Percentiles rank a stretch among this genome's conserved stretches.
Evolutionary conservation across 805 yeast genomes (phyloP).

Genomic region (Hagleromyces aurorensis): DNA sequence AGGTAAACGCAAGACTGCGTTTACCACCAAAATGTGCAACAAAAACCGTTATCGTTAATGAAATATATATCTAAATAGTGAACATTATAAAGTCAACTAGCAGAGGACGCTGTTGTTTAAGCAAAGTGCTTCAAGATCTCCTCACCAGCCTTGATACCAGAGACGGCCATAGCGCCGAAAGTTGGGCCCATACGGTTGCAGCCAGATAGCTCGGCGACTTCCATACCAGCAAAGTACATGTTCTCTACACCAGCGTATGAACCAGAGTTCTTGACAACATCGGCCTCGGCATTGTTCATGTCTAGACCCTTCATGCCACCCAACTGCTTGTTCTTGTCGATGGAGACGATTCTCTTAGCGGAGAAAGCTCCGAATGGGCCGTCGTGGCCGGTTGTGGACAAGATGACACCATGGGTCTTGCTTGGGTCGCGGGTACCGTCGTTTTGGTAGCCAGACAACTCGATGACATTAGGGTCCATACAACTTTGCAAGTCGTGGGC

Average conservation of each 20-base stretch:
- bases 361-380: slow-evolving; percentile 79
- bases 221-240: slow-evolving; percentile 55
- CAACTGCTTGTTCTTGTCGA: slow-evolving; percentile 40
- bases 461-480: slow-evolving; percentile 78
- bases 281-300: slow-evolving; percentile 72
- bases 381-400: slow-evolving; percentile 74
- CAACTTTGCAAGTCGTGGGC: slow-evolving; percentile 72
- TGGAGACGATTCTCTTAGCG: slow-evolving; percentile 56
- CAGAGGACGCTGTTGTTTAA: slow-evolving; percentile 3
- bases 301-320: slow-evolving; percentile 74
- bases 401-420: slow-evolving; percentile 39
- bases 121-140: slow-evolving; percentile 30
- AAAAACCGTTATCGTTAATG: too few species aligned
- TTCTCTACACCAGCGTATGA: slow-evolving; percentile 24
- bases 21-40: too few species aligned
- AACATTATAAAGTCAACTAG: too few species aligned
- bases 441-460: slow-evolving; percentile 34
- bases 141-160: slow-evolving; percentile 76
- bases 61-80: too few species aligned
- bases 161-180: slow-evolving; percentile 72
- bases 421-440: slow-evolving; percentile 32
- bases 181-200: slow-evolving; percentile 81
- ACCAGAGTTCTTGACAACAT: slow-evolving; percentile 62
- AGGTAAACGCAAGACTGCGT: too few species aligned
- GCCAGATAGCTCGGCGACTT: slow-evolving; percentile 68